Base-by-base conservation (phyloP, 129 eudicot species). In the Cynara cardunculus region DNA sequence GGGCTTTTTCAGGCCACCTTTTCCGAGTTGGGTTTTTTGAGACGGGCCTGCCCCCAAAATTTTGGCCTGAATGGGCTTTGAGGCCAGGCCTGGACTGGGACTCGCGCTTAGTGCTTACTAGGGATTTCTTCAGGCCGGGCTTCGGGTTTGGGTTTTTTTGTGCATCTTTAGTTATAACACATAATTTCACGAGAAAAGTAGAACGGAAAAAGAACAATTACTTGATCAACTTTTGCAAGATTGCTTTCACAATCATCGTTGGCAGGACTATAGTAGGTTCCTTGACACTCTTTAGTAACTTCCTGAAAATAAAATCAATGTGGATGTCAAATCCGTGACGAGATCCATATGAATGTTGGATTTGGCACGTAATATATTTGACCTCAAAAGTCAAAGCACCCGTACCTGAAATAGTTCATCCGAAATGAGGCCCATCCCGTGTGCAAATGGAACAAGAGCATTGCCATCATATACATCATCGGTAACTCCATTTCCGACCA, bases 341-440 rank as follows among this genome's bases (percentile, higher is more conserved):
- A 26, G 13, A 8, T 32, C 65, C 67, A 28, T 39, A 21, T 56
- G 10, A 28, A 74, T 21, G 32, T 68, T n/a, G 11, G 67, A 26
- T 65, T 81, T 73, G 69, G 34, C 32, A 37, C 39, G 68, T 9
- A 22, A 35, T 32, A 78, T 7, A 19, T 18, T n/a, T 71, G 39
- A 56, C 71, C 77, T 31, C 3, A 39, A 41, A 74, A 46, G 61
- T 30, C 83, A 65, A 81, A 53, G 71, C 10, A 13, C 21, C 19
- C 62, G 30, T 82, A 95, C 99, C 89, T 81, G 72, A 78, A 44
- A 92, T 19, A 96, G 89, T 7, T 96, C 95, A 84, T 92, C 87
- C 2, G 99, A 90, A 73, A 96, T 96, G 77, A 96, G 94, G 28
- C 99, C 99, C 99, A 96, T 96, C 68, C 99, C 99, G 31, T 96